Base-by-base conservation (phyloP, 208 protist genomes). In the Tetramitus jugosus region DNA sequence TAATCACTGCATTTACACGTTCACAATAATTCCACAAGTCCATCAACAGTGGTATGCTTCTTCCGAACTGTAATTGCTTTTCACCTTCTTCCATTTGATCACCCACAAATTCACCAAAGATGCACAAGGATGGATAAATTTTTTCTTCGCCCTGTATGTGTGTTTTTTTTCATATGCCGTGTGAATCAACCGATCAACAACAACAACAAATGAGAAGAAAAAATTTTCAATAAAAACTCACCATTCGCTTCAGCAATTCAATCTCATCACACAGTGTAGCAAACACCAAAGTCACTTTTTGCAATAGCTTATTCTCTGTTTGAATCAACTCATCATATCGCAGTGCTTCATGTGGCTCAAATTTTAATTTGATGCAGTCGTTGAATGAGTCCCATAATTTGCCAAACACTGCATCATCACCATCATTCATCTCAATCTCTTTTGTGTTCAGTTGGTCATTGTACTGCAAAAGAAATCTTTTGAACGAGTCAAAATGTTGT, bases 1-100 rank as follows among this genome's bases (percentile, higher is more conserved):
- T 61, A 10, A 91, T 82, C 2, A 95, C 85, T n/a, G 79, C 77
- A 60, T 88, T 85, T 37, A 83, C 84, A 17, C 91, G 85, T 71
- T 87, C 81, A 46, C 83, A 76, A 87, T 93, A 95, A 14, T 71
- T 83, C 84, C 88, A 94, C 3, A 95, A 60, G 39, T 86, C 79
- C 76, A 92, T 85, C 17, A 96, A 81, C 60, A 93, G 79, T 13
- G 82, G 69, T 68, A 95, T 52, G 8, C 93, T 67, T 6, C 81
- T 78, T 45, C 84, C 90, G 1, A 92, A 79, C 31, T 84, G 76
- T 17, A 85, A 77, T 76, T 92, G 90, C 29, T 85, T 87, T 60
- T 89, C 84, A 76, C 91, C 91, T 39, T 95, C 91, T 26, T 77
- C 52, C 33, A 42, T 29, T 42, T 77, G 37, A 56, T 80, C 77